Percentiles rank a stretch among this genome's conserved stretches.
phyloP scores from a whole-genome alignment of 192 early-diverging fungal genomes.

The Coemansia sp. region DNA sequence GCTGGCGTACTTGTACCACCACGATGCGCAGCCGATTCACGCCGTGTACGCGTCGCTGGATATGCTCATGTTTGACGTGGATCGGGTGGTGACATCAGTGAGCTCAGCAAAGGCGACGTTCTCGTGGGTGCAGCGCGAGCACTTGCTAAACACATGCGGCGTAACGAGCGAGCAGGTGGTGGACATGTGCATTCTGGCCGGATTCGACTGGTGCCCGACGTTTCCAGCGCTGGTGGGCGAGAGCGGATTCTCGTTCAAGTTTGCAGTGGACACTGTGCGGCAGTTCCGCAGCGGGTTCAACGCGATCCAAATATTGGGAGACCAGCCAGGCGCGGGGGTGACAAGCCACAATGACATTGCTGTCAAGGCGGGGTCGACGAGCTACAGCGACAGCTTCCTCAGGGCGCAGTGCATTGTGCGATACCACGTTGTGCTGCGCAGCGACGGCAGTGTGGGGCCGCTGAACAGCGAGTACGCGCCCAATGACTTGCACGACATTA shows the following conservation, averaged over 20 bases:
- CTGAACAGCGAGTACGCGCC: conserved; percentile 61
- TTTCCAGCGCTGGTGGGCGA: conserved; percentile 64
- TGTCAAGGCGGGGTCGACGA: conserved; percentile 62
- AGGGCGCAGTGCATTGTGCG: conserved; percentile 68
- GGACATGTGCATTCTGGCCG: conserved; percentile 77
- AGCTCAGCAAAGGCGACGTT: conserved; percentile 66
- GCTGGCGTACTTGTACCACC: conserved; percentile 68
- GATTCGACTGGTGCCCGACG: conserved; percentile 70
- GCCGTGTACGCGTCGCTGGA: conserved; percentile 71
- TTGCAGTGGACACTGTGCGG: conserved; percentile 62
- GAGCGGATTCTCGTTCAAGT: conserved; percentile 65
- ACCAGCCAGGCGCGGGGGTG: conserved; percentile 56
- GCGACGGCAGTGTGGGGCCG: conserved; percentile 68
- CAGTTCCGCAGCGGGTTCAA: conserved; percentile 72
- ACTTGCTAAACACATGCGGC: conserved; percentile 57
- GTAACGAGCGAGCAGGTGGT: conserved; percentile 68
- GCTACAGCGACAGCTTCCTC: conserved; percentile 70
- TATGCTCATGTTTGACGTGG: conserved; percentile 72
- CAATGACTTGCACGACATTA: conserved; percentile 76
- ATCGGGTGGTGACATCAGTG: conserved; percentile 64
- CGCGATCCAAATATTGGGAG: conserved; percentile 63
- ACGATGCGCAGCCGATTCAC: conserved; percentile 67
- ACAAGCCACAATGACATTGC: conserved; percentile 70
- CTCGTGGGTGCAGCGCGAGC: conserved; percentile 61
- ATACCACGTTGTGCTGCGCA: conserved; percentile 68